phyloP scores from a whole-genome alignment of 371 early-diverging fungal species.

The Entomophthora muscae region DNA sequence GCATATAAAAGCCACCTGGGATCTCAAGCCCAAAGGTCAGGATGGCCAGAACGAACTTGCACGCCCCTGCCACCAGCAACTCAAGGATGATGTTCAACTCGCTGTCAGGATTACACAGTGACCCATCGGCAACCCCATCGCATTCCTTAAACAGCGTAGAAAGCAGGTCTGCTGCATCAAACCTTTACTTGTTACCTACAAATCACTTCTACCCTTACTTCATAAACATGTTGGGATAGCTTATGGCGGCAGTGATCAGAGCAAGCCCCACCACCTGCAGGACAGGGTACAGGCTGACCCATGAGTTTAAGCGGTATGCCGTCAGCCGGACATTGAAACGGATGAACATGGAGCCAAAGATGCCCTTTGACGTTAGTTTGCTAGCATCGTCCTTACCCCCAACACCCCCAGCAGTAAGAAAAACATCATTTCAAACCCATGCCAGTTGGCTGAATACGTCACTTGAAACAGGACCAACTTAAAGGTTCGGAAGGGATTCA shows the following conservation, averaged over 20 bases:
- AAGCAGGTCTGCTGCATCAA: constrained; percentile 44
- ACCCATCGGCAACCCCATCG: constrained; percentile 17
- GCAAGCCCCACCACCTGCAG: constrained; percentile 55
- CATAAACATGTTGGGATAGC: constrained; percentile 63
- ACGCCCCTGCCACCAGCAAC: constrained; percentile 37
- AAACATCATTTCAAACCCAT: constrained; percentile 61
- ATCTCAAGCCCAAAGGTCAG: constrained; percentile 67
- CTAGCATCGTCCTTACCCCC: constrained; percentile 33
- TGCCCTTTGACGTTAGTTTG: constrained; percentile 30
- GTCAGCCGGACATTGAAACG: constrained; percentile 51
- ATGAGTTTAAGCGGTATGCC: constrained; percentile 40
- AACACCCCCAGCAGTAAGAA: constrained; percentile 76
- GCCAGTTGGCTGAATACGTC: constrained; percentile 52
- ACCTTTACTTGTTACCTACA: constrained; percentile 12
- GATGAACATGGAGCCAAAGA: constrained; percentile 78
- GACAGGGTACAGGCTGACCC: constrained; percentile 40
- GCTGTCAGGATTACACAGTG: constrained; percentile 17
- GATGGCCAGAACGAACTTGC: constrained; percentile 45
- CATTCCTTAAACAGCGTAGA: constrained; percentile 56
- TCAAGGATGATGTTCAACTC: neutral
- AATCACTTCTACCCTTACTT: constrained; percentile 17
- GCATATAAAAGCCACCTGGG: constrained; percentile 61
- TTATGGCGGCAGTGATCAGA: constrained; percentile 48
- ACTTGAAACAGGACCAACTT: constrained; percentile 70
- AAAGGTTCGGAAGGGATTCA: constrained; percentile 65